phyloP scores from a whole-genome alignment of 164 flowering plant genomes.

The Annona squamosa region DNA sequence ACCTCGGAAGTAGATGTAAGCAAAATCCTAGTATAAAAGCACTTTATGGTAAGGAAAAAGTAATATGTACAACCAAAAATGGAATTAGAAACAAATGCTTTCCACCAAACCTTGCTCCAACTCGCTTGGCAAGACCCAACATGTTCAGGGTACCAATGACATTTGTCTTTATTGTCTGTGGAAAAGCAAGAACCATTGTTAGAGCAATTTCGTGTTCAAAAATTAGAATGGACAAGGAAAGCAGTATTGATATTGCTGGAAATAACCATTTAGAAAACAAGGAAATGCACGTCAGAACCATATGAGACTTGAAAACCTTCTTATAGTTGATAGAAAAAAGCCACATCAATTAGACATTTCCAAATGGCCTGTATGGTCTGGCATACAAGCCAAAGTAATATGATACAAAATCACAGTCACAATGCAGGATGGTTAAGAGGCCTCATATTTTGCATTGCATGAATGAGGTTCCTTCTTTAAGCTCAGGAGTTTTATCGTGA shows the following conservation, averaged over 20 bases:
- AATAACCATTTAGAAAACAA: neutral
- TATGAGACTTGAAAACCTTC: neutral
- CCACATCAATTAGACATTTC: neutral
- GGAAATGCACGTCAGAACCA: neutral
- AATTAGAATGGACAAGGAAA: neutral
- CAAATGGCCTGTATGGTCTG: neutral
- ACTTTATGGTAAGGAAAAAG: neutral
- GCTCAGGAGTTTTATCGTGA: no score
- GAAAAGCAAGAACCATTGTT: neutral
- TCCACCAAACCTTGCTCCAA: conserved; percentile 75
- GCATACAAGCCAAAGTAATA: no score
- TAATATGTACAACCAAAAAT: neutral
- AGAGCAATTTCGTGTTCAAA: neutral
- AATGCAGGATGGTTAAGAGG: no score
- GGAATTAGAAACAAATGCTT: neutral
- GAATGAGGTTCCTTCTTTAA: no score
- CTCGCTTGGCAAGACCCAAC: conserved; percentile 98
- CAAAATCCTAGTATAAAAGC: conserved; percentile 48
- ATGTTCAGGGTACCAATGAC: conserved; percentile 96
- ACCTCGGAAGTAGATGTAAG: conserved; percentile 97
- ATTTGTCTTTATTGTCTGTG: conserved; percentile 88
- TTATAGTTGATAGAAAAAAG: neutral
- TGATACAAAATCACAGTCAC: no score
- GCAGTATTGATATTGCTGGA: neutral
- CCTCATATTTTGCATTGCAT: no score